Conservation (phyloP, 352 stramenopile species). For the Pilasporangium apinafurcum region DNA sequence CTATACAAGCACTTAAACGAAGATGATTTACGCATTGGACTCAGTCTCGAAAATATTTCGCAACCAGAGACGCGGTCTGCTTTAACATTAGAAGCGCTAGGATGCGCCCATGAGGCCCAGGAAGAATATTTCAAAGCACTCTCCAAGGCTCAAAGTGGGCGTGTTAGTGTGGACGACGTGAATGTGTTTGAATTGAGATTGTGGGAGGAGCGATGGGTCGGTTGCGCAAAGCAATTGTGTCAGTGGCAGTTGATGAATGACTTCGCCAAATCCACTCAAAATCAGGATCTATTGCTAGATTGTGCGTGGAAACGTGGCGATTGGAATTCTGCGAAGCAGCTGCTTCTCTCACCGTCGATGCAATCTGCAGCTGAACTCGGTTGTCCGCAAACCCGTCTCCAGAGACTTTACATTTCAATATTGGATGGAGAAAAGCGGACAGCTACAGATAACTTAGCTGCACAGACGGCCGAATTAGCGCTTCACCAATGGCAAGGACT, state of each 20-base stretch:
- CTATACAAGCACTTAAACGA: conserved; percentile 88
- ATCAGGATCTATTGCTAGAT: conserved; percentile 90
- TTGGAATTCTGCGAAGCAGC: conserved; percentile 81
- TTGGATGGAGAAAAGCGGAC: conserved; percentile 73
- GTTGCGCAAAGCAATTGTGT: conserved; percentile 86
- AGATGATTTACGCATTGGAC: conserved; percentile 69
- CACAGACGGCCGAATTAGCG: conserved; percentile 75
- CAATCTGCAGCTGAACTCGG: conserved; percentile 55
- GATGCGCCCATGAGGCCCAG: conserved; percentile 80
- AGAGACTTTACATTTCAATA: conserved; percentile 87
- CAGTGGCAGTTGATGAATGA: conserved; percentile 92
- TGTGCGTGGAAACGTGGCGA: conserved; percentile 90
- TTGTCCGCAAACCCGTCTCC: conserved; percentile 71
- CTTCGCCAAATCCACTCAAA: conserved; percentile 88
- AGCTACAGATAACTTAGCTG: conserved; percentile 55
- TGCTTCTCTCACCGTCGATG: conserved; percentile 60
- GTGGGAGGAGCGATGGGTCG: conserved; percentile 90
- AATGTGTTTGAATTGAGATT: conserved; percentile 83
- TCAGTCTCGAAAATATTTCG: conserved; percentile 72
- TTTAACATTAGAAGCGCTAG: conserved; percentile 73
- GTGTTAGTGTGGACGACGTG: conserved; percentile 70
- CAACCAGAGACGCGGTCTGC: conserved; percentile 69
- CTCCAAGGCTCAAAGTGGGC: conserved; percentile 65
- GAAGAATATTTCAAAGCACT: conserved; percentile 85
- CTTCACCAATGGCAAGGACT: conserved; percentile 88